phyloP scores from a whole-genome alignment of 352 stramenopile genomes.

The Phytophthora megakarya region DNA sequence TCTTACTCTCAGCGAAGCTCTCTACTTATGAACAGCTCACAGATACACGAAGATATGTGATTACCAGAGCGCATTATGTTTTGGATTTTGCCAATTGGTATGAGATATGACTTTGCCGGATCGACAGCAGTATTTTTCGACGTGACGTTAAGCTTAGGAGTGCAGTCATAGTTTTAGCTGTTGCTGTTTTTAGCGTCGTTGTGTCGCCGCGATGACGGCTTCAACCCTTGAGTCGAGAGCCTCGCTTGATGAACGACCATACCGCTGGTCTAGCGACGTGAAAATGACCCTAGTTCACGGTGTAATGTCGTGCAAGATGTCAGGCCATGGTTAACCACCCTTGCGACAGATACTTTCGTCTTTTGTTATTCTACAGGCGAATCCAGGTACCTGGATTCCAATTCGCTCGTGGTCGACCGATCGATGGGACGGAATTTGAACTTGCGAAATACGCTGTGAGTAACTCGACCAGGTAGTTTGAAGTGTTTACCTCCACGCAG shows the following conservation, averaged over 20 bases:
- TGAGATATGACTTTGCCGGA: too few species aligned
- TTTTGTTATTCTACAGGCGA: slow-evolving; percentile 20
- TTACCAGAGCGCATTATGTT: neutral
- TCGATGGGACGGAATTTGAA: slow-evolving; percentile 17
- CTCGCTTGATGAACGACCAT: too few species aligned
- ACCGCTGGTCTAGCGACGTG: slow-evolving; percentile 1
- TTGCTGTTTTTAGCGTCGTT: slow-evolving; percentile 4
- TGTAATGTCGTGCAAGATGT: slow-evolving; percentile 18
- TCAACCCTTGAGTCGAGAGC: too few species aligned
- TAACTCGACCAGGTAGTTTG: slow-evolving; percentile 16
- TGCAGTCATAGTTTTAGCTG: neutral
- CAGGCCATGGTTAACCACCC: slow-evolving; percentile 1
- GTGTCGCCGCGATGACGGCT: neutral
- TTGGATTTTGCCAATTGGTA: slow-evolving; percentile 14
- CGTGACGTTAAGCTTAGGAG: slow-evolving; percentile 17
- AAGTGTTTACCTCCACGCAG: slow-evolving; percentile 11
- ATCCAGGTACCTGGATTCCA: slow-evolving; percentile 14
- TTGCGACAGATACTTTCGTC: too few species aligned
- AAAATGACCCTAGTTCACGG: slow-evolving; percentile 18
- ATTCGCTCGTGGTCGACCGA: slow-evolving; percentile 14
- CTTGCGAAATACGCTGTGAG: slow-evolving; percentile 7
- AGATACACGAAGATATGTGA: too few species aligned
- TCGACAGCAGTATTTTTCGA: slow-evolving; percentile 32
- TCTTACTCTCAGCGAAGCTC: too few species aligned
- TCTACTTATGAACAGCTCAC: too few species aligned